phyloP scores from a whole-genome alignment of 177 flowering plant genomes.

The Vitis hybrid region DNA sequence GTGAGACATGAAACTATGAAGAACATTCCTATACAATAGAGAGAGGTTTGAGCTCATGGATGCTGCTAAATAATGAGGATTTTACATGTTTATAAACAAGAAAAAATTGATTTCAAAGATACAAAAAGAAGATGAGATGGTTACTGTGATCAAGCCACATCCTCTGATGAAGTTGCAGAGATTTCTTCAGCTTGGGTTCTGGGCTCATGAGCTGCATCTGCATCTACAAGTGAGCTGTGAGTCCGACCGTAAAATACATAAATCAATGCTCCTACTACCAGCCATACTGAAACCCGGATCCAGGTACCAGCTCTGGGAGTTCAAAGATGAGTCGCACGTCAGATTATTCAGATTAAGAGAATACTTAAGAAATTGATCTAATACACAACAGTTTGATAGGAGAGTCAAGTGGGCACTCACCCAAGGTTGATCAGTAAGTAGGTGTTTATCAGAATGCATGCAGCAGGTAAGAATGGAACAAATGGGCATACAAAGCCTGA shows the following conservation, averaged over 20 bases:
- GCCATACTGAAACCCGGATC: slow-evolving; percentile 43
- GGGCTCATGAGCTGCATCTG: slow-evolving; percentile 35
- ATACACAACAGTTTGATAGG: neutral
- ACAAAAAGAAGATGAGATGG: too few relatives aligned
- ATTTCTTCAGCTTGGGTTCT: slow-evolving; percentile 26
- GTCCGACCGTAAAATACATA: slow-evolving; percentile 35
- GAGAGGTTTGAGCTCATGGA: too few relatives aligned
- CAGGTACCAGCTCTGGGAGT: slow-evolving; percentile 32
- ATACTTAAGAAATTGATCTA: neutral
- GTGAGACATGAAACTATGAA: too few relatives aligned
- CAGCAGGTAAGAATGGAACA: slow-evolving; percentile 49
- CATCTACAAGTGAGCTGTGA: slow-evolving; percentile 34
- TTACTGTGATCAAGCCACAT: neutral
- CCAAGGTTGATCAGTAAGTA: slow-evolving; percentile 51
- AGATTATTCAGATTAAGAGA: neutral
- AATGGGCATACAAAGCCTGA: slow-evolving; percentile 56
- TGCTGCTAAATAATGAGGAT: too few relatives aligned
- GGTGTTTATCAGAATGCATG: slow-evolving; percentile 47
- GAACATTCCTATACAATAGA: too few relatives aligned
- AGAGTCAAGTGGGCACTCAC: slow-evolving; percentile 25
- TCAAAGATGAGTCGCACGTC: neutral
- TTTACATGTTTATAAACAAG: too few relatives aligned
- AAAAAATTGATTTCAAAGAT: neutral
- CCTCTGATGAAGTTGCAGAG: slow-evolving; percentile 9
- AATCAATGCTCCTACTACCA: slow-evolving; percentile 32